These are phyloP conservation scores for Chaetomiaceae sp. DNA, from an alignment of 2,329 filamentous ascomycete genomes.

Conservation along the genomic window DNA sequence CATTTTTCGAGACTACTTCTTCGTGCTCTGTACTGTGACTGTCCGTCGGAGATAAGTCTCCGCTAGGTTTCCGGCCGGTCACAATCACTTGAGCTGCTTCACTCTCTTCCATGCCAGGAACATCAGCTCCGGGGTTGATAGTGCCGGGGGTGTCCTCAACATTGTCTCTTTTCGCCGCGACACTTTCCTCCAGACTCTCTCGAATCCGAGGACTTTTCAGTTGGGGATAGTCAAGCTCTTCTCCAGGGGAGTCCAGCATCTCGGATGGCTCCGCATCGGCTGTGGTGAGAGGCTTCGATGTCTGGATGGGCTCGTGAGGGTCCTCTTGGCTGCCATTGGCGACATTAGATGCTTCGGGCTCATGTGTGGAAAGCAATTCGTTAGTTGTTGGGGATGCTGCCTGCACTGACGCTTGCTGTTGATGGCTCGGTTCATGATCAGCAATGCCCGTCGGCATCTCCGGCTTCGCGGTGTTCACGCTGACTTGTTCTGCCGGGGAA, in stretches of 20 bases:
- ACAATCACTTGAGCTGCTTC: neutral
- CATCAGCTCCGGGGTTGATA: conserved; percentile 8
- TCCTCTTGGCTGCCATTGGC: too few species aligned
- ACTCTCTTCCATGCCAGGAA: neutral
- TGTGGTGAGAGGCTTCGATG: too few species aligned
- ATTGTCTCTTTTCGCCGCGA: neutral
- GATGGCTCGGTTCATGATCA: neutral
- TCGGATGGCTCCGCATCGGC: too few species aligned
- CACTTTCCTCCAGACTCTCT: too few species aligned
- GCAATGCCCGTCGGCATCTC: neutral
- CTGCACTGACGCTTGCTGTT: too few species aligned
- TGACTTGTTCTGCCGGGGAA: neutral
- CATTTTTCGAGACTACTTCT: neutral
- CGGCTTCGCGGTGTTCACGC: neutral
- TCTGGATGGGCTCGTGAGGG: too few species aligned
- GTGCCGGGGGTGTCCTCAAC: conserved; percentile 4
- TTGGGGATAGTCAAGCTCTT: neutral
- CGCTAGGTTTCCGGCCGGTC: neutral
- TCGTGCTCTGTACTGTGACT: neutral
- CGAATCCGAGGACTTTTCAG: too few species aligned
- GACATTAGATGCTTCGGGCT: too few species aligned
- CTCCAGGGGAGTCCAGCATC: too few species aligned
- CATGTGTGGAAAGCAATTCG: too few species aligned
- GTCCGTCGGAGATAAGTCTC: neutral
- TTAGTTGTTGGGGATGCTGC: too few species aligned